Evolutionary conservation across 73 alveolate species (phyloP), one percentile per base, ranked within the genome.

Genomic region (Halteria grandinella): DNA sequence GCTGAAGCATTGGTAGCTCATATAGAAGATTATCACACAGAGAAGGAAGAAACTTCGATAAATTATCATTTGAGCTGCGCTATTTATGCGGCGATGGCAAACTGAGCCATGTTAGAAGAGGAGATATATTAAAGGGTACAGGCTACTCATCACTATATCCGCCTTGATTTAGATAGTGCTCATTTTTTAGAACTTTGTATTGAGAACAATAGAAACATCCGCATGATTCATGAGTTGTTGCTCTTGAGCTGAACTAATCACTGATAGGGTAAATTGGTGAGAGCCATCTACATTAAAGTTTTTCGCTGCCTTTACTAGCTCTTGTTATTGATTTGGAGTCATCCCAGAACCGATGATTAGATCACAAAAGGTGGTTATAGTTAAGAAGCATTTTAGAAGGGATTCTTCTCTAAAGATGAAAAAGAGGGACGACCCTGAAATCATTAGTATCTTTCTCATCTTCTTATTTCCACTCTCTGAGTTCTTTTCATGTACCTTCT

Each of bases 21-120:
- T 53, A n/a, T 58, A 15, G 0, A 33, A 20, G 12, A 25, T 12
- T 5, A 79, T 53, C 0, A 79, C 18, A n/a, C 66, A 25, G 3
- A 57, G 74, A 11, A 79, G 29, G 1, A 69, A 45, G 15, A 69
- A 6, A 2, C 58, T 53, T 69, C 58, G 21, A 69, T 36, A 79
- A 4, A 69, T 50, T 18, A 50, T 48, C 14, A 50, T 14, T 8
- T 49, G 47, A 33, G 63, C n/a, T 10, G 71, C 24, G 11, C 5
- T 37, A 17, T 27, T 27, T 6, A 34, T 45, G 54, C 85, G 52
- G 40, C 40, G 45, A 15, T 40, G 54, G 64, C 41, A 44, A 1
- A 75, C 39, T 8, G 66, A 23, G 24, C 90, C 90, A 53, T 79
- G 90, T 33, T 75, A 31, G n/a, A 79, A 54, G 12, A 79, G 21